Percentiles rank a stretch among this genome's conserved stretches.
Evolutionary conservation across 75 land plant genomes (phyloP).

Genomic region (Picea sitchensis): DNA sequence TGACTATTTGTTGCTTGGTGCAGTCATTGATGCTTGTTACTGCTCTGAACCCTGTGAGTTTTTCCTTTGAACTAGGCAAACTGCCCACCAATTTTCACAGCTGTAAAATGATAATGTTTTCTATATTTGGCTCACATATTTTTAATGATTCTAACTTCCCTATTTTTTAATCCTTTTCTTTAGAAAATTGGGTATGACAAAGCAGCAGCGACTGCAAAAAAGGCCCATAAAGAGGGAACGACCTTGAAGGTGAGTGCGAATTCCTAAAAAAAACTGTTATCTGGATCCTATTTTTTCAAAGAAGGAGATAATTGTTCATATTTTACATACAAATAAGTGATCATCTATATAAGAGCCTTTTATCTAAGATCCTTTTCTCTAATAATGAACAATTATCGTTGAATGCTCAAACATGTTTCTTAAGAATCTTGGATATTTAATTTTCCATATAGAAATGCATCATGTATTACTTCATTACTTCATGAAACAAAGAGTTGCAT

Average conservation of each 20-base stretch:
- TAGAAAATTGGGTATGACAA: slow-evolving; percentile 99
- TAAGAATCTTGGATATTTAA: no score
- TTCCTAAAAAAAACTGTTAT: neutral
- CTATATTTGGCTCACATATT: neutral
- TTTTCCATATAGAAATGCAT: no score
- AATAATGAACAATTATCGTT: no score
- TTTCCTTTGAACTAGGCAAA: neutral
- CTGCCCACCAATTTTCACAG: neutral
- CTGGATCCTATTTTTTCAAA: neutral
- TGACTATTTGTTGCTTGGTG: slow-evolving; percentile 3
- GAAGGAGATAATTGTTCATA: neutral
- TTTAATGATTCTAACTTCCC: neutral
- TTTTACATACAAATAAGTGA: neutral
- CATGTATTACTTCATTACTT: no score
- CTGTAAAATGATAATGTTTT: neutral
- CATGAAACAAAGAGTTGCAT: no score
- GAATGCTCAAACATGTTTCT: no score
- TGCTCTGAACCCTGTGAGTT: slow-evolving; percentile 94
- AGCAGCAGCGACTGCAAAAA: slow-evolving; percentile 96
- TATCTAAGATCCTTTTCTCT: no score
- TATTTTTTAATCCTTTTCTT: neutral
- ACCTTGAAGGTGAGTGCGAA: slow-evolving; percentile 67
- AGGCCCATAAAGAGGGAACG: slow-evolving; percentile 94
- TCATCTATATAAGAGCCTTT: no score
- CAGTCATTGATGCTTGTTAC: slow-evolving; percentile 99